Base-by-base conservation (phyloP, 2,329 filamentous ascomycete species). In the Gnomoniopsis smithogilvyi region DNA sequence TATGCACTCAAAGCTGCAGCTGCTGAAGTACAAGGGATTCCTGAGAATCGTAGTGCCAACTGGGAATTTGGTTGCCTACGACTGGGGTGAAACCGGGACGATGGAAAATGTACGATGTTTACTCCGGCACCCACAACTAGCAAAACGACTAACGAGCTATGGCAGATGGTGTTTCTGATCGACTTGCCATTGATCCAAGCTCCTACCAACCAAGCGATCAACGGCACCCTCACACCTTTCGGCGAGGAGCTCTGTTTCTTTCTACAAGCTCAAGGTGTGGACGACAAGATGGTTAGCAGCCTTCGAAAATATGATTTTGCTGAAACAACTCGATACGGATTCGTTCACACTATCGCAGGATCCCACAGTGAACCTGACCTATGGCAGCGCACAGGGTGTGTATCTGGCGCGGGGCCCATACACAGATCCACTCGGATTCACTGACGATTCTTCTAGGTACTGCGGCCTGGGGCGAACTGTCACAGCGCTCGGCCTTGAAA, bases 1-100 rank as follows among this genome's bases (percentile, higher is more conserved):
- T 66, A 96, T 98, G 92, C 95, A 98, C 73, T 96, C 92, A 52
- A 98, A 99, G 70, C 78, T 98, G 47, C 93, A 96, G 82, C 74
- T 98, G 1, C 80, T 98, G n/a, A 94, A 92, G 66, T 91, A 92
- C 66, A 75, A 82, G 0, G 75, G 75, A 1, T 87, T 92, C 70
- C 73, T 97, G 17, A 85, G 95, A 7, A 80, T 99, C 48, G 94
- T 89, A 1, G 79, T 98, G 2, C 92, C 95, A 0, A 94, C 89
- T 3, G 95, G 92, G 1, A 99, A 99, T 67, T 77, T 97, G 51
- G 87, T 90, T 14, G 80, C 85, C 8, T 92, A 90, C 67, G 94
- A 99, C 69, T 98, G 95, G 93, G 94, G 93, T 11, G 91, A 96
- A 70, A 82, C 80, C 2, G 91, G 91, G 7, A 74, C 87, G 2